phyloP scores from a whole-genome alignment of 2,329 filamentous ascomycete genomes.

The Exophiala sp. region DNA sequence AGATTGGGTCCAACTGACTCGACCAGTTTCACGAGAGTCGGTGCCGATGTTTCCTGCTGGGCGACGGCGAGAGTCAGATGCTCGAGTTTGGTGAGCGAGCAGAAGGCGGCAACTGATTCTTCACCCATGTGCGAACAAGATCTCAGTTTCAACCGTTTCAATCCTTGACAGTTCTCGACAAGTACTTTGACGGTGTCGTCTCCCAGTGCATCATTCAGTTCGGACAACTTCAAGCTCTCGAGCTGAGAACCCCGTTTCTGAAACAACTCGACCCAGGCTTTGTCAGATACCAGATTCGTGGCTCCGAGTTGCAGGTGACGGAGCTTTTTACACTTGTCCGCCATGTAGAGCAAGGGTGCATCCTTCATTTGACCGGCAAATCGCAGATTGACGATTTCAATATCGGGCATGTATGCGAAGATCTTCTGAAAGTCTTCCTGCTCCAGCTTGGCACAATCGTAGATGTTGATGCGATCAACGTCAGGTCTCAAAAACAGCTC shows the following conservation, averaged over 20 bases:
- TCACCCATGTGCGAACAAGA: conserved; percentile 70
- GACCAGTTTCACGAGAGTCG: conserved; percentile 57
- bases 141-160: conserved; percentile 71
- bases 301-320: conserved; percentile 72
- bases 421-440: conserved; percentile 73
- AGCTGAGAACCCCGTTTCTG: conserved; percentile 59
- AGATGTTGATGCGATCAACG: conserved; percentile 52
- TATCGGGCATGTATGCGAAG: conserved; percentile 64
- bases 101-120: conserved; percentile 59
- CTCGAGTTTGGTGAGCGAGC: conserved; percentile 57
- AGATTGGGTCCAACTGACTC: conserved; percentile 58
- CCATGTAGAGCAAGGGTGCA: conserved; percentile 70
- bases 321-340: conserved; percentile 64
- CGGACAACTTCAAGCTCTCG: conserved; percentile 68
- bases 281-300: conserved; percentile 73
- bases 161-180: conserved; percentile 56
- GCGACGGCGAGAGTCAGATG: conserved; percentile 69
- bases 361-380: conserved; percentile 93
- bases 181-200: conserved; percentile 63
- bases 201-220: conserved; percentile 74
- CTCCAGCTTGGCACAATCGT: conserved; percentile 61
- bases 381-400: conserved; percentile 67
- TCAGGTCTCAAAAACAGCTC: conserved; percentile 48
- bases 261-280: conserved; percentile 68
- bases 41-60: conserved; percentile 50